Percentiles rank a stretch among this genome's conserved stretches.
These are phyloP conservation scores for Trichophaea hybrida DNA, from an alignment of 2,329 filamentous ascomycete genomes.

Conservation along the genomic window DNA sequence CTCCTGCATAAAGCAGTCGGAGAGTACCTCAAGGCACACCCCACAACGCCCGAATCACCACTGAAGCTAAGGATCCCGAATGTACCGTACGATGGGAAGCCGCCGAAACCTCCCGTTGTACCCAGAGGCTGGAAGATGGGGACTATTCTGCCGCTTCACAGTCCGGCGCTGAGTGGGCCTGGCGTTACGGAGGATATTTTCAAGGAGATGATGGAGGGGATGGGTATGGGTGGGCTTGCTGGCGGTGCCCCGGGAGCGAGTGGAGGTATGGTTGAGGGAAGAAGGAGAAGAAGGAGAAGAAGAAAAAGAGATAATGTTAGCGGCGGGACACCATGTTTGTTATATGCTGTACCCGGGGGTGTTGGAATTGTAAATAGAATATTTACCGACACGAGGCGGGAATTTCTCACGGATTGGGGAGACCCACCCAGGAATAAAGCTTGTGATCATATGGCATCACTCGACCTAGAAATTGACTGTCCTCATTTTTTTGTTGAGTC, in stretches of 20 bases:
- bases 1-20: constrained; percentile 75
- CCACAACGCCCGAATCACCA: constrained; percentile 57
- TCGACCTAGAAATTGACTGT: too few species aligned
- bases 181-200: constrained; percentile 89
- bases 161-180: constrained; percentile 77
- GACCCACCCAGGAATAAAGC: too few species aligned
- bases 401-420: too few species aligned
- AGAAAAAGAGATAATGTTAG: neutral
- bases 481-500: too few species aligned
- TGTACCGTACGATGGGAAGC: constrained; percentile 50
- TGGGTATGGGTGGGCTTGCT: constrained; percentile 46
- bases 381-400: too few species aligned
- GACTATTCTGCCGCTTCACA: constrained; percentile 70
- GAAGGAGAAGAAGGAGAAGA: neutral
- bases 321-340: neutral
- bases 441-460: too few species aligned
- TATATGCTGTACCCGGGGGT: neutral
- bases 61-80: constrained; percentile 60
- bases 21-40: constrained; percentile 59
- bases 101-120: constrained; percentile 56
- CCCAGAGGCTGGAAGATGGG: constrained; percentile 87
- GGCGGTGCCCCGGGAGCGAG: constrained; percentile 32
- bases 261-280: neutral
- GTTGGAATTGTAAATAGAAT: neutral
- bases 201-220: constrained; percentile 93